Evolutionary conservation across 768 basidiomycete species (phyloP).

Genomic region (Boletellus emodensis): DNA sequence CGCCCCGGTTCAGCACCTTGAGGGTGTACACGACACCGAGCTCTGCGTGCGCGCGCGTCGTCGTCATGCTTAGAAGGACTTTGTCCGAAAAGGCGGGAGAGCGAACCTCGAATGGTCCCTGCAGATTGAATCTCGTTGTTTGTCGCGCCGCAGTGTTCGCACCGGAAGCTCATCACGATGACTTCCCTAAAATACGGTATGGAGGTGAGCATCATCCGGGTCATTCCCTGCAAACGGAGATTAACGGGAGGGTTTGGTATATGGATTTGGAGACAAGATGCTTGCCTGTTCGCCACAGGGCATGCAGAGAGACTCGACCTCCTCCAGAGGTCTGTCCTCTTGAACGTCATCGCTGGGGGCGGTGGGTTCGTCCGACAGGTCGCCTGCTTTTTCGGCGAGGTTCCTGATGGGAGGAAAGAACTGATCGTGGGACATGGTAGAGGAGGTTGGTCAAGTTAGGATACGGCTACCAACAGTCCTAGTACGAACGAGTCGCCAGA

Average conservation of each 20-base stretch:
- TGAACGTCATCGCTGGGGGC: constrained; percentile 34
- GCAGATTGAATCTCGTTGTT: constrained; percentile 97
- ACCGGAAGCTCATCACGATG: constrained; percentile 94
- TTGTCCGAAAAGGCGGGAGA: not conserved
- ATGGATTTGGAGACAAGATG: constrained; percentile 1
- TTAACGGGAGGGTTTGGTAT: not conserved
- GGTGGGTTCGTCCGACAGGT: constrained; percentile 25
- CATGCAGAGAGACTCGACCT: constrained; percentile 93
- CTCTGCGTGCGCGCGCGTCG: constrained; percentile 40
- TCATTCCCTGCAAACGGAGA: constrained; percentile 65
- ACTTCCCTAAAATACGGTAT: constrained; percentile 96
- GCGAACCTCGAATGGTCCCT: constrained; percentile 72
- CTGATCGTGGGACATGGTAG: constrained; percentile 23
- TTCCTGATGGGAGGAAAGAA: constrained; percentile 60
- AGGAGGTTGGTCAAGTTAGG: not conserved
- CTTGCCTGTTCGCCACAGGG: constrained; percentile 84
- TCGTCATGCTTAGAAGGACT: not conserved
- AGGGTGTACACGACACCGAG: constrained; percentile 81
- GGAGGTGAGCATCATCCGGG: constrained; percentile 82
- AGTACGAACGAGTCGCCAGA: too few relatives aligned
- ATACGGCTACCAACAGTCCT: too few relatives aligned
- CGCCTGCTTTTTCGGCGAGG: constrained; percentile 48
- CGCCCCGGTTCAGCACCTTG: constrained; percentile 64
- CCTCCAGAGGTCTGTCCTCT: constrained; percentile 56
- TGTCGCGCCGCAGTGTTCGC: constrained; percentile 81